A percentile compares a stretch with the other conserved stretches of the same genome.
These are phyloP conservation scores for Termitomyces sp. DNA, from an alignment of 768 basidiomycete genomes.

Conservation along the genomic window DNA sequence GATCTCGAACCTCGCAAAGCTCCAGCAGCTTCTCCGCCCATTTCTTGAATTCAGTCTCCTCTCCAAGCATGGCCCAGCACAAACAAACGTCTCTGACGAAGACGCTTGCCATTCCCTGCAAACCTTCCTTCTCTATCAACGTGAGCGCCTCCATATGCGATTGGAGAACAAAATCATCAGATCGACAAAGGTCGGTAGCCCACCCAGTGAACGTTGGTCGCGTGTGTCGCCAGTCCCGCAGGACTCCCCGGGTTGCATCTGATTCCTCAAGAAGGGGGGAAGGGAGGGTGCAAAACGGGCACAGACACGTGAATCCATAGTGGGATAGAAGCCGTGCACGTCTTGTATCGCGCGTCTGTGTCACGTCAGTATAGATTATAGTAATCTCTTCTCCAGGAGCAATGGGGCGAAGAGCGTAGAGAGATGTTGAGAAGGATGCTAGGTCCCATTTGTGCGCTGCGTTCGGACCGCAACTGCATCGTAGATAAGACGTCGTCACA, in stretches of 20 bases:
- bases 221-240: conserved; percentile 14
- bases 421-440: conserved; percentile 28
- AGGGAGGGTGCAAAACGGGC: conserved; percentile 29
- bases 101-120: conserved; percentile 33
- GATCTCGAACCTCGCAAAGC: conserved; percentile 22
- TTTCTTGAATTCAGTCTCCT: conserved; percentile 26
- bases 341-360: conserved; percentile 29
- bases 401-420: conserved; percentile 38
- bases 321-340: conserved; percentile 28
- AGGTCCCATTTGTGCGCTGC: conserved; percentile 38
- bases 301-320: conserved; percentile 38
- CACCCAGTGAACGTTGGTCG: conserved; percentile 30
- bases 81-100: conserved; percentile 40
- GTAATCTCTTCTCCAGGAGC: conserved; percentile 36
- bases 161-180: conserved; percentile 34
- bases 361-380: conserved; percentile 40
- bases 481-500: background rate
- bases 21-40: conserved; percentile 30
- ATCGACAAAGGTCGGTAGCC: conserved; percentile 34
- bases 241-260: conserved; percentile 7
- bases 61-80: conserved; percentile 36
- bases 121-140: conserved; percentile 35
- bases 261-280: conserved; percentile 5
- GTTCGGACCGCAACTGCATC: conserved; percentile 38
- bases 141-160: conserved; percentile 33